Percentiles rank a stretch among this genome's conserved stretches.
These are phyloP conservation scores for Solanum aculeatissimum DNA, from an alignment of 305 asterid species.

Conservation along the genomic window DNA sequence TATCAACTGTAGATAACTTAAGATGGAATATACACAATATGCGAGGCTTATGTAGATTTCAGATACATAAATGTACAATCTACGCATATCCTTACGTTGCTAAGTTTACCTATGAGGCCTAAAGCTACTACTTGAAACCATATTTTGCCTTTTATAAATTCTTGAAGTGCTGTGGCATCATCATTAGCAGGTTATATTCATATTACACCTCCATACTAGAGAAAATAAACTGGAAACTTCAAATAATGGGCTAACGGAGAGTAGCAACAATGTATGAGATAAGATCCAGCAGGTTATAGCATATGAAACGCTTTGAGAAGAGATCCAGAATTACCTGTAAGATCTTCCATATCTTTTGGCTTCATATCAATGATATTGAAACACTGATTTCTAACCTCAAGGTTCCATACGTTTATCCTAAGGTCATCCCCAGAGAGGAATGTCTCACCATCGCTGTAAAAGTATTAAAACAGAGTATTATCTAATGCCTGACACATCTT, in stretches of 20 bases:
- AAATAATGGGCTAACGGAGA: background rate
- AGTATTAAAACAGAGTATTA: background rate
- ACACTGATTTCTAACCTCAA: slow-evolving; percentile 66
- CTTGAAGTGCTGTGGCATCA: background rate
- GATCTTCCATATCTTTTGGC: slow-evolving; percentile 81
- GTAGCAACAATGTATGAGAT: background rate
- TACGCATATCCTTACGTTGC: background rate
- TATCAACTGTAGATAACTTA: background rate
- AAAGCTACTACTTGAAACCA: background rate
- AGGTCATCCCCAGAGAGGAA: slow-evolving; percentile 88
- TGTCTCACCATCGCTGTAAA: slow-evolving; percentile 81
- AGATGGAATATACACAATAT: background rate
- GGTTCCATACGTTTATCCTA: slow-evolving; percentile 83
- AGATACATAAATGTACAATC: background rate
- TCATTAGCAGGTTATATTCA: background rate
- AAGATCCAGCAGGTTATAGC: background rate
- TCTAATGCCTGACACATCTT: background rate
- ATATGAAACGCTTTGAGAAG: slow-evolving; percentile 1
- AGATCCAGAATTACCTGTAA: slow-evolving; percentile 39
- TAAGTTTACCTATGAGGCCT: background rate
- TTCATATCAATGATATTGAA: slow-evolving; percentile 75
- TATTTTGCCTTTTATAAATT: background rate
- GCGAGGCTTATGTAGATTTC: background rate
- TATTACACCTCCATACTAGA: background rate
- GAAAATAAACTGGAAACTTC: background rate